These are phyloP conservation scores for Fusarium graminum DNA, from an alignment of 2,329 filamentous ascomycete genomes.

Conservation along the genomic window DNA sequence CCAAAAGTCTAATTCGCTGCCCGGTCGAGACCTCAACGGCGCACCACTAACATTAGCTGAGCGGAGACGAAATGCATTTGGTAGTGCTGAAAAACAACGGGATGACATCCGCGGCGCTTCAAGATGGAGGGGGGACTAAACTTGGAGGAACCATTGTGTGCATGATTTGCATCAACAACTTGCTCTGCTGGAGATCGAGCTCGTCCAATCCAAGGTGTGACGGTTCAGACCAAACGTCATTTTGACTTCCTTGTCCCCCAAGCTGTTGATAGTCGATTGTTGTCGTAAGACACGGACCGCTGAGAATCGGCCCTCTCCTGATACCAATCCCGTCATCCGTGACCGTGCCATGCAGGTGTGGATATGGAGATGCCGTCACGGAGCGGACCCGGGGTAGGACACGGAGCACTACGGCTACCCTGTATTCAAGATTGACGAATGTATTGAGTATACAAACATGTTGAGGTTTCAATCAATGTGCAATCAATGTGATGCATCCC, in stretches of 20 bases:
- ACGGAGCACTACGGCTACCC: constrained; percentile 42
- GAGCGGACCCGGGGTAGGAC: constrained; percentile 33
- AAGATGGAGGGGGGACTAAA: constrained; percentile 1
- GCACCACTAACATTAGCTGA: constrained; percentile 8
- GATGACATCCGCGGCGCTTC: constrained; percentile 44
- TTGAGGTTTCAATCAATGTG: background rate
- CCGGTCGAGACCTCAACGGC: constrained; percentile 40
- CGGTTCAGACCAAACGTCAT: constrained; percentile 44
- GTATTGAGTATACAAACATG: background rate
- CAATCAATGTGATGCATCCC: background rate
- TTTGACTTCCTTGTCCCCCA: constrained; percentile 24
- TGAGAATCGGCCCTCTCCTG: constrained; percentile 38
- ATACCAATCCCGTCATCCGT: constrained; percentile 43
- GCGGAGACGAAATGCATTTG: constrained; percentile 13
- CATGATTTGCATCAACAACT: constrained; percentile 34
- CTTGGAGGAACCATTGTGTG: constrained; percentile 7
- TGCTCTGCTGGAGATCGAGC: constrained; percentile 22
- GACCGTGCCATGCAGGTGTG: constrained; percentile 24
- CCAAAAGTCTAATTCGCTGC: constrained; percentile 37
- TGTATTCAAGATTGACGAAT: constrained; percentile 10
- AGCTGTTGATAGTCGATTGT: background rate
- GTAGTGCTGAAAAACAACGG: constrained; percentile 33
- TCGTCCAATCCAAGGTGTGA: constrained; percentile 25
- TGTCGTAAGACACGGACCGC: constrained; percentile 1
- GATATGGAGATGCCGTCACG: constrained; percentile 36